Percentiles rank a stretch among this genome's conserved stretches.
Conservation (phyloP, 2,329 filamentous ascomycete species). For the Claviceps fusiformis region DNA sequence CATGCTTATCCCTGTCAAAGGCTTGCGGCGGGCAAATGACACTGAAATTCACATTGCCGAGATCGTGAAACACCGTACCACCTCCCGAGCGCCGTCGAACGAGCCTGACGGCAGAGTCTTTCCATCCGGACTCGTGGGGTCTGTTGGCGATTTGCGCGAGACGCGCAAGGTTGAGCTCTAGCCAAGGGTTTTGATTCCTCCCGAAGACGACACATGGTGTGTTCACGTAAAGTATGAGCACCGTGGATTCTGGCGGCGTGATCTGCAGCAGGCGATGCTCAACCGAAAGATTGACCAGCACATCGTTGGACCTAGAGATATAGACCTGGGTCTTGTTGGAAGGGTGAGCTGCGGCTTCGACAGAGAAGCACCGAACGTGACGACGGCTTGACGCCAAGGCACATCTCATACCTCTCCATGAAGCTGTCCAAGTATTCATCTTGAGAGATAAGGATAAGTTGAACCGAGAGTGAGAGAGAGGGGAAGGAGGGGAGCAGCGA, state of each 20-base stretch:
- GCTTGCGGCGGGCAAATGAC: conserved; percentile 66
- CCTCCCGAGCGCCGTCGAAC: conserved; percentile 80
- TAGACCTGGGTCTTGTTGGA: conserved; percentile 51
- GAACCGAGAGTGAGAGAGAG: not conserved
- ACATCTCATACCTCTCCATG: not conserved
- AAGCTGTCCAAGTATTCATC: not conserved
- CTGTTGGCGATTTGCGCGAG: conserved; percentile 25
- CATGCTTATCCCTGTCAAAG: conserved; percentile 79
- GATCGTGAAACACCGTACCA: conserved; percentile 87
- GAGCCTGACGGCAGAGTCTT: conserved; percentile 32
- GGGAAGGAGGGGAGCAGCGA: no score
- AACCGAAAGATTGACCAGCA: conserved; percentile 83
- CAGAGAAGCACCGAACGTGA: conserved; percentile 17
- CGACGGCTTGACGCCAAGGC: not conserved
- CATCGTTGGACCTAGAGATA: conserved; percentile 54
- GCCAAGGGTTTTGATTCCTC: conserved; percentile 95
- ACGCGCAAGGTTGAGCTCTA: conserved; percentile 64
- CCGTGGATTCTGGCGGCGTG: conserved; percentile 54
- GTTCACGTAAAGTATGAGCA: conserved; percentile 85
- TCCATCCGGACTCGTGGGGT: conserved; percentile 13
- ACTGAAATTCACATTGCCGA: conserved; percentile 87
- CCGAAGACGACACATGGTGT: conserved; percentile 79
- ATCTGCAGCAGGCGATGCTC: conserved; percentile 80
- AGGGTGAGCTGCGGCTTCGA: conserved; percentile 26
- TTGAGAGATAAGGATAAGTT: no score